Base-by-base conservation (phyloP, 805 yeast species). In the Saccharomycopsis fodiens region DNA sequence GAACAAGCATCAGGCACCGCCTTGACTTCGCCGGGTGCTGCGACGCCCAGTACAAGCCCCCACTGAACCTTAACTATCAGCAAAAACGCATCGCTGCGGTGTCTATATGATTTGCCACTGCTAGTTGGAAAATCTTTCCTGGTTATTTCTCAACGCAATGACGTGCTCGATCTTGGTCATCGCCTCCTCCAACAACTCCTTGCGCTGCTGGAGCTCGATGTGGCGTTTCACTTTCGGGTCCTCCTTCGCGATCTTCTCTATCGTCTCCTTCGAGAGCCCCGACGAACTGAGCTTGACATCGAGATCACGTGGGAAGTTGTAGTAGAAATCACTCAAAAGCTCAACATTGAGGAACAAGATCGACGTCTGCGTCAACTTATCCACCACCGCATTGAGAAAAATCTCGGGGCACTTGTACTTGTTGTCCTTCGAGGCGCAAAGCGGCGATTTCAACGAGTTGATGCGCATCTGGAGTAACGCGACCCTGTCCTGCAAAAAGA, bases 341-440 rank as follows among this genome's bases (percentile, higher is more conserved):
- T 93, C 99, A 46, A 94, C 97, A 59, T 93, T 93, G 59, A 93
- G 67, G 57, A 93, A 93, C 51, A 93, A 64, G 3, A 93, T 93
- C 0, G 98, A 93, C 0, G 98, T 93, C 10, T 91, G 83, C 0
- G 97, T 86, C 20, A 93, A 67, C 62, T 93, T 93, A 52, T 87
- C 89, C 42, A 93, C 82, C 3, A 93, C 96, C 2, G 87, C 95
- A 59, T 87, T 95, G 60, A 93, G 69, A 55, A 89, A 94, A 4
- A 89, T 75, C 61, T 93, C 99, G 0, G 99, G 99, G 59, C 99
- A 93, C 54, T 80, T 82, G 60, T 82, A 87, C 61, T 85, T 88
- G 61, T 82, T 85, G 37, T 79, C 87, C 56, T 85, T 85, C 52
- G 73, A 69, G 55, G 77, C 78, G 69, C 98, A 93, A 54, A 76